These are phyloP conservation scores for Candida xiaguanensis DNA, from an alignment of 805 yeast genomes.

Conservation along the genomic window DNA sequence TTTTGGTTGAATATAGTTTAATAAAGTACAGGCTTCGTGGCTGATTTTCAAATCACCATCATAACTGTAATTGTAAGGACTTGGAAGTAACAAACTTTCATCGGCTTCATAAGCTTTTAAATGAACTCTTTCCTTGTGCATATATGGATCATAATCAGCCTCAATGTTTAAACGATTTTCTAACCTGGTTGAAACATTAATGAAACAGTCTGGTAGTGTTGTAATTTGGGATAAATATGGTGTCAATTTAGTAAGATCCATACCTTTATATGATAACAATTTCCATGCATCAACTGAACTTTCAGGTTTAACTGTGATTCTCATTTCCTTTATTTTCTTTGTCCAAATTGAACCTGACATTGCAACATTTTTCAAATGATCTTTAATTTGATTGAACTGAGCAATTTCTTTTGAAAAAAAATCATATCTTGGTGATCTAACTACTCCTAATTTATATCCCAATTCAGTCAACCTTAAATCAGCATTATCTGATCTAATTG, in stretches of 20 bases:
- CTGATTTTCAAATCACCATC: constrained; percentile 56
- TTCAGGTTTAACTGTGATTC: constrained; percentile 45
- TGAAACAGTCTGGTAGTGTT: constrained; percentile 22
- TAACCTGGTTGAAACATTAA: constrained; percentile 35
- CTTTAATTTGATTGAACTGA: constrained; percentile 42
- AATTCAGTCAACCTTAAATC: constrained; percentile 73
- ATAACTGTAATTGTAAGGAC: constrained; percentile 55
- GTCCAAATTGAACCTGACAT: constrained; percentile 66
- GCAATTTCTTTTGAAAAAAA: constrained; percentile 42
- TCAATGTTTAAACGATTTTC: constrained; percentile 66
- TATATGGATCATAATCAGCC: constrained; percentile 78
- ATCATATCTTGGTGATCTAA: constrained; percentile 55
- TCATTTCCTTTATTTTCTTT: constrained; percentile 38
- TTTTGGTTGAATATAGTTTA: constrained; percentile 75
- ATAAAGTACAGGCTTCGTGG: constrained; percentile 63
- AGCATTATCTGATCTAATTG: constrained; percentile 92
- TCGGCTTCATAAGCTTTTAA: constrained; percentile 80
- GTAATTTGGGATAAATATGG: constrained; percentile 19
- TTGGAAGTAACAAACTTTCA: constrained; percentile 72
- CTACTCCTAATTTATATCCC: constrained; percentile 67
- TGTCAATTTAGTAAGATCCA: constrained; percentile 24
- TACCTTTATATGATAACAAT: constrained; percentile 54
- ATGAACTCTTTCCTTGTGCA: constrained; percentile 66
- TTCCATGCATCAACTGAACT: constrained; percentile 59
- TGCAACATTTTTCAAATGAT: constrained; percentile 41